Conservation (phyloP, 2,329 filamentous ascomycete species). For the Fusarium udum region DNA sequence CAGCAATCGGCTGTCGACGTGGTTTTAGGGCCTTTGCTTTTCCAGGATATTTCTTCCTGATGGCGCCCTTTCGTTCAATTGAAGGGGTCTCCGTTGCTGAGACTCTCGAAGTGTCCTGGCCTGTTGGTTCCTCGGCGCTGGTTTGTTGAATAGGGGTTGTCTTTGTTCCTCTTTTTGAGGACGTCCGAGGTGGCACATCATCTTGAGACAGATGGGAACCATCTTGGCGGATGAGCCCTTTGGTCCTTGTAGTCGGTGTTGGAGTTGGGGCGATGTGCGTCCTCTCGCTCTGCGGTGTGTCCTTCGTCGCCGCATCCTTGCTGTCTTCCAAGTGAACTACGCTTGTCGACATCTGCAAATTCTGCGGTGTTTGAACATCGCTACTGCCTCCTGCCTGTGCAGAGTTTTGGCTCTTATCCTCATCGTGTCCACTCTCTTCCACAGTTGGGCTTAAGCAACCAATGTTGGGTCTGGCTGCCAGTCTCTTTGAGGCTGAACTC, state of each 20-base stretch:
- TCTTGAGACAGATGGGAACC: slow-evolving; percentile 35
- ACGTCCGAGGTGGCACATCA: slow-evolving; percentile 43
- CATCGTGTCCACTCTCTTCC: slow-evolving; percentile 44
- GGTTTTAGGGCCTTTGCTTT: slow-evolving; percentile 1
- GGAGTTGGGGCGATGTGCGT: background rate
- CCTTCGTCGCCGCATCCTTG: background rate
- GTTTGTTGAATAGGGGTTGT: background rate
- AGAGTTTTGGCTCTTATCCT: background rate
- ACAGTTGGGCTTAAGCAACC: slow-evolving; percentile 45
- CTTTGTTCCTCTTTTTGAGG: slow-evolving; percentile 34
- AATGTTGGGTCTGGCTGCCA: slow-evolving; percentile 38
- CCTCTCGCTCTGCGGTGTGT: background rate
- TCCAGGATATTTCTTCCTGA: slow-evolving; percentile 27
- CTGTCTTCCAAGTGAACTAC: background rate
- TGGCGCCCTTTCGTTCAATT: slow-evolving; percentile 30
- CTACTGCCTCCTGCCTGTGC: background rate
- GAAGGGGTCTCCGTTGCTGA: background rate
- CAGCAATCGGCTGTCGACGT: slow-evolving; percentile 1
- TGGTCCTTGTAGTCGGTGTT: background rate
- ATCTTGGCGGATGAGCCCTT: background rate
- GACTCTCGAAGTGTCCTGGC: background rate
- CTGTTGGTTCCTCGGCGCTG: background rate
- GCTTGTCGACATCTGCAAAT: background rate
- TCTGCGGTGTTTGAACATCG: background rate
- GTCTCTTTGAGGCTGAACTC: slow-evolving; percentile 35